phyloP scores from a whole-genome alignment of 352 stramenopile species.

The Phytophthora pseudosyringae region DNA sequence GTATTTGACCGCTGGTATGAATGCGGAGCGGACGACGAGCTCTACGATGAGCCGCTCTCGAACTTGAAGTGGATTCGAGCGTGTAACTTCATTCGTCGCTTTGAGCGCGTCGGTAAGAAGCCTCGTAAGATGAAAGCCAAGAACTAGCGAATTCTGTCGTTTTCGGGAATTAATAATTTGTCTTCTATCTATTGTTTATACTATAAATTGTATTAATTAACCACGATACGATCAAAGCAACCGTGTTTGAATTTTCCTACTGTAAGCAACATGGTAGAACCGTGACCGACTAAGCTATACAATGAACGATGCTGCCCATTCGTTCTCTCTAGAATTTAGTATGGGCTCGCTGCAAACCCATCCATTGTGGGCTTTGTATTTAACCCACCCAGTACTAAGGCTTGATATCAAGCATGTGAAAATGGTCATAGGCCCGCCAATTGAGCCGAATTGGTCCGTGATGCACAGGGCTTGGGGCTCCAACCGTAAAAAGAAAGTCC shows the following conservation, averaged over 20 bases:
- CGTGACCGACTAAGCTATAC: not conserved
- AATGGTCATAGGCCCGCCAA: too few relatives aligned
- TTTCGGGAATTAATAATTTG: too few relatives aligned
- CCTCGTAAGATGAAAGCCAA: not conserved
- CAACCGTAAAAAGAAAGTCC: too few relatives aligned
- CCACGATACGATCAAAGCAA: not conserved
- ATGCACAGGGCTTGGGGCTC: too few relatives aligned
- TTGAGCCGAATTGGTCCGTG: too few relatives aligned
- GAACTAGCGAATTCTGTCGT: too few relatives aligned
- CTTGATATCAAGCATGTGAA: too few relatives aligned
- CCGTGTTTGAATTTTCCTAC: not conserved
- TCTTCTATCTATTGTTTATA: too few relatives aligned
- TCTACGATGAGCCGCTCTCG: not conserved
- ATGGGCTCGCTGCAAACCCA: too few relatives aligned
- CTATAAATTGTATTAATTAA: too few relatives aligned
- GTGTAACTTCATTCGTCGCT: not conserved
- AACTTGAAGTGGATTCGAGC: constrained; percentile 8
- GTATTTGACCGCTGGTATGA: constrained; percentile 13
- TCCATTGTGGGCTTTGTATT: too few relatives aligned
- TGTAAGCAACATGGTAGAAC: not conserved
- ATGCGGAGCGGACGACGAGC: not conserved
- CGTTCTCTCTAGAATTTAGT: not conserved
- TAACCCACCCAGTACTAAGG: too few relatives aligned
- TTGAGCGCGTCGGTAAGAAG: not conserved
- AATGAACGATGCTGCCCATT: not conserved